Conservation (phyloP, 2,329 filamentous ascomycete genomes). For the Colletotrichum orbiculare region DNA sequence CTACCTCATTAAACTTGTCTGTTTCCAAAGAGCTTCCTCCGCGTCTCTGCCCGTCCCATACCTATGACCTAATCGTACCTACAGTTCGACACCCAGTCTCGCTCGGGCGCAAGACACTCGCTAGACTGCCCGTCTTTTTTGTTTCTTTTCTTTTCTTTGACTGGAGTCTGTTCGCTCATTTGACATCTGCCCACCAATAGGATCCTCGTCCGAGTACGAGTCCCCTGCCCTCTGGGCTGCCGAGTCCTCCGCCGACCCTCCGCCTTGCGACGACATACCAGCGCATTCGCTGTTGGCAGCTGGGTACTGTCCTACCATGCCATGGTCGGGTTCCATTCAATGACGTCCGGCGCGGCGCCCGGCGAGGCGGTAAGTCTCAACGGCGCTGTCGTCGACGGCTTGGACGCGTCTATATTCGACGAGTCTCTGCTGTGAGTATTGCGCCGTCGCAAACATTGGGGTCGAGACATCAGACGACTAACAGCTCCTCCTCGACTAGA, state of each 20-base stretch:
- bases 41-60: conserved; percentile 1
- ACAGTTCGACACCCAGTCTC: conserved; percentile 20
- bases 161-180: conserved; percentile 3
- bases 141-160: conserved; percentile 10
- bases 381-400: conserved; percentile 59
- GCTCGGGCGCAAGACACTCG: conserved; percentile 28
- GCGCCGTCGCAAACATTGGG: conserved; percentile 4
- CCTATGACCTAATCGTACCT: background rate
- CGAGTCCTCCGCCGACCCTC: background rate
- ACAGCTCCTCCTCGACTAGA: conserved; percentile 41
- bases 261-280: conserved; percentile 4
- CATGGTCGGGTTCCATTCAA: conserved; percentile 69
- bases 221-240: conserved; percentile 6
- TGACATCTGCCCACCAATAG: background rate
- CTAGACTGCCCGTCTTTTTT: conserved; percentile 1
- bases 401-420: conserved; percentile 65
- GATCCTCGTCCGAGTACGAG: background rate
- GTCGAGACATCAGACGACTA: conserved; percentile 31
- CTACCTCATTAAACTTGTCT: background rate
- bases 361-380: conserved; percentile 61
- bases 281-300: conserved; percentile 38
- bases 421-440: conserved; percentile 65
- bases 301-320: conserved; percentile 53
- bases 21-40: conserved; percentile 21
- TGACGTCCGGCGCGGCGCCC: conserved; percentile 57